Evolutionary conservation across 2,329 filamentous ascomycete species (phyloP).

Genomic region (Xylaria sp.): DNA sequence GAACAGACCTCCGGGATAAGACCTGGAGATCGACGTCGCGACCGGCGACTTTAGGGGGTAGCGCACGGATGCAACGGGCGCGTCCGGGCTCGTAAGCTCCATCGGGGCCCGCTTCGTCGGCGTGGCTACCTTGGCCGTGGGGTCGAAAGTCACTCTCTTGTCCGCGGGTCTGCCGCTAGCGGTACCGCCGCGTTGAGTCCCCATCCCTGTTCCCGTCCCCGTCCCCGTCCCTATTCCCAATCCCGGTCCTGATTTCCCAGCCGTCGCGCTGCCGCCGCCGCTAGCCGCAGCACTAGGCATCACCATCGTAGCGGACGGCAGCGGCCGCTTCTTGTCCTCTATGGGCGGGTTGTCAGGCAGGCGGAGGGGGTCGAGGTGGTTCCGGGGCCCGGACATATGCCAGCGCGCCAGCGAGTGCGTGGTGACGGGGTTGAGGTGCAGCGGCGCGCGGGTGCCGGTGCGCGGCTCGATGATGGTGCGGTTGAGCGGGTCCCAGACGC

Average conservation of each 20-base stretch:
- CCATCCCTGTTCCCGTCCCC: background rate
- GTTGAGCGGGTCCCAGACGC: slow-evolving; percentile 39
- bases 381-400: background rate
- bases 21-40: slow-evolving; percentile 23
- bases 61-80: slow-evolving; percentile 28
- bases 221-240: background rate
- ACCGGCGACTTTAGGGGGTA: slow-evolving; percentile 34
- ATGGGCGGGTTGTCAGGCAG: slow-evolving; percentile 27
- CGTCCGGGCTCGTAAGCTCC: background rate
- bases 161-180: too few species aligned
- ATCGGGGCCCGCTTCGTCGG: background rate
- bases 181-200: too few species aligned
- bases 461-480: slow-evolving; percentile 32
- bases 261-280: background rate
- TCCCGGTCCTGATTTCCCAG: background rate
- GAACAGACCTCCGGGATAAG: background rate
- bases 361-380: slow-evolving; percentile 25
- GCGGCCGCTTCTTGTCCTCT: slow-evolving; percentile 21
- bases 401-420: slow-evolving; percentile 40
- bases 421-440: slow-evolving; percentile 37
- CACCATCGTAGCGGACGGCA: slow-evolving; percentile 1
- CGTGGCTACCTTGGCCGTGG: background rate
- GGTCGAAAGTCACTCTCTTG: background rate
- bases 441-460: slow-evolving; percentile 5
- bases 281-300: background rate